phyloP scores from a whole-genome alignment of 2,329 filamentous ascomycete species.

The Exophiala phaeomuriformis region DNA sequence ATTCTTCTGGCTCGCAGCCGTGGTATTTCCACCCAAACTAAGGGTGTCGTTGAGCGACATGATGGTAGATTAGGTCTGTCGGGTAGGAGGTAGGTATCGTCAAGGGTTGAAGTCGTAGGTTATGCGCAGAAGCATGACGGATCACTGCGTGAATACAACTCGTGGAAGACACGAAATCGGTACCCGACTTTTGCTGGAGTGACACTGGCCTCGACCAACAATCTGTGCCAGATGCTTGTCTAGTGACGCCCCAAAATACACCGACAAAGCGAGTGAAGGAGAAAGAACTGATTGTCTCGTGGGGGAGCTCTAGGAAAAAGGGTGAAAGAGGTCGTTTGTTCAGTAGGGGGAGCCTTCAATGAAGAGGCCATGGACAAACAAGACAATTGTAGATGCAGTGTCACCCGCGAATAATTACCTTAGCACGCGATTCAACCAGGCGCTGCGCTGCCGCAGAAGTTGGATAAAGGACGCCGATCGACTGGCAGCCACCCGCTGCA shows the following conservation, averaged over 20 bases:
- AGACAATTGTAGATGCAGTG: neutral
- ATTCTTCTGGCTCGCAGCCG: slow-evolving; percentile 15
- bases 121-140: slow-evolving; percentile 10
- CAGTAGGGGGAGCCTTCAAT: neutral
- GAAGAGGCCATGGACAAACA: slow-evolving; percentile 1
- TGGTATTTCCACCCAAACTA: slow-evolving; percentile 11
- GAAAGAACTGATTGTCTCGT: neutral
- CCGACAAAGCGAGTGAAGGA: slow-evolving; percentile 4
- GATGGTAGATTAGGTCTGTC: neutral
- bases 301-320: neutral
- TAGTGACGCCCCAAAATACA: slow-evolving; percentile 4
- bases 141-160: neutral
- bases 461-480: neutral
- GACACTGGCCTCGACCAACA: neutral
- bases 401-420: neutral
- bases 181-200: neutral
- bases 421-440: neutral
- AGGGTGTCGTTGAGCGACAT: slow-evolving; percentile 22
- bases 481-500: too few species aligned
- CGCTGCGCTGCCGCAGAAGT: neutral
- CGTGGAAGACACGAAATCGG: neutral
- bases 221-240: neutral
- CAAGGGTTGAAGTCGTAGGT: neutral
- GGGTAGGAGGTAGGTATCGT: neutral
- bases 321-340: neutral